Base-by-base conservation (phyloP, 1,284 basidiomycete species). In the Chiua sp. region DNA sequence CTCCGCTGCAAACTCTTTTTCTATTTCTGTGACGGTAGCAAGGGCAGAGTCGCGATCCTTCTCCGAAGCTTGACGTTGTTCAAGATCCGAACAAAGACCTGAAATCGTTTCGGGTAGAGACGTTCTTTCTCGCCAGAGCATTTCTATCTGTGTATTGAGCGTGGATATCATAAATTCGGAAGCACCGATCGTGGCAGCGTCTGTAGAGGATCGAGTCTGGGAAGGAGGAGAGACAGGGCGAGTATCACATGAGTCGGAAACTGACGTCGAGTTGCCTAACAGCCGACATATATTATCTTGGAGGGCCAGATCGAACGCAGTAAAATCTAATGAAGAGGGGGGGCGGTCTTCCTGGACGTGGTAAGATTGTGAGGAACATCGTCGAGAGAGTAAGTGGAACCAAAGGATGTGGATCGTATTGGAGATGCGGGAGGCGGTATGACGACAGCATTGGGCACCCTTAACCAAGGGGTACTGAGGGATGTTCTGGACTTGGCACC, bases 401-500 rank as follows among this genome's bases (percentile, higher is more conserved):
- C 76, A 67, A 58, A 72, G 63, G 51, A 78, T 72, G 20, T 49
- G 37, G 68, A 68, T 56, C 68, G 72, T 42, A 57, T 70, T 16
- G 88, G 88, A 16, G 88, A 88, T 0, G 86, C 78, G 18, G 91
- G 91, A 4, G 91, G 91, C 4, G 90, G 91, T 89, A 92, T 92
- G 3, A 87, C 86, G 37, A 90, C 73, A n/a, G 83, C 78, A 66
- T 88, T 91, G n/a, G 90, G 88, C 61, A 91, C 71, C 50, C 90
- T 81, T 16, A 82, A 79, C 44, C 87, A 82, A 44, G 87, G 86
- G 13, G 87, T 88, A 59, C 72, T 79, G 44, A 82, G 68, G 23
- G 83, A 79, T 22, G 82, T 71, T 63, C 87, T 78, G 52, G 77
- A 71, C 66, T 81, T 86, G 60, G 63, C 39, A 8, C 73, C 76